These are phyloP conservation scores for Puccinia polysora DNA, from an alignment of 1,284 basidiomycete species.

Conservation along the genomic window DNA sequence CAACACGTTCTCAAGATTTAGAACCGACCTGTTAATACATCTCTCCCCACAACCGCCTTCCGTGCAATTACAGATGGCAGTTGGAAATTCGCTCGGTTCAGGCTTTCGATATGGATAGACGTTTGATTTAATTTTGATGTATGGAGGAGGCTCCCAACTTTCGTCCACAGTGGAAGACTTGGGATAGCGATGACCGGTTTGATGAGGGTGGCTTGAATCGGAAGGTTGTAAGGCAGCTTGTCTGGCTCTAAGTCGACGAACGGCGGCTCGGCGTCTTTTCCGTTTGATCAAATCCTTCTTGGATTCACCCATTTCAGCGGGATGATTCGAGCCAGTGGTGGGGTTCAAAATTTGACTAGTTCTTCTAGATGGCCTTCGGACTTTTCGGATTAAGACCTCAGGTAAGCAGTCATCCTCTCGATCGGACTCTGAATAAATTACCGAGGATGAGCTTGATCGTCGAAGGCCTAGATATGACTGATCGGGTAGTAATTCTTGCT, in stretches of 20 bases:
- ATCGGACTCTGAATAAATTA: conserved; percentile 29
- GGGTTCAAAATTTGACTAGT: too few species aligned
- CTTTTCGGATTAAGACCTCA: conserved; percentile 13
- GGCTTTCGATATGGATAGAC: conserved; percentile 29
- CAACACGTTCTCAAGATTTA: too few species aligned
- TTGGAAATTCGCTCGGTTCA: conserved; percentile 26
- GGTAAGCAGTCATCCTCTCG: conserved; percentile 41
- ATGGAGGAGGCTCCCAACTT: conserved; percentile 17
- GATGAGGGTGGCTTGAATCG: not conserved
- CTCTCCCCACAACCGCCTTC: conserved; percentile 38
- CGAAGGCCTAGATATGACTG: too few species aligned
- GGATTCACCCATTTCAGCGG: too few species aligned
- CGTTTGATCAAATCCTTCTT: conserved; percentile 21
- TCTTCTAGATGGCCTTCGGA: conserved; percentile 20
- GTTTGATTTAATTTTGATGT: conserved; percentile 43
- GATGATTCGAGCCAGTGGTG: not conserved
- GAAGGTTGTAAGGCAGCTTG: not conserved
- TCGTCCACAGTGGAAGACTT: conserved; percentile 12
- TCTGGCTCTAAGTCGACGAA: not conserved
- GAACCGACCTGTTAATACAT: conserved; percentile 37
- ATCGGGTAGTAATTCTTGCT: not conserved
- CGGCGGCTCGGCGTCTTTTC: conserved; percentile 1
- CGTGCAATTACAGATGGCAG: conserved; percentile 34
- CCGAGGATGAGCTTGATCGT: conserved; percentile 4
- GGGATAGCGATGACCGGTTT: not conserved